Evolutionary conservation across 2,329 filamentous ascomycete genomes (phyloP).

Genomic region (Parascedosporium putredinis): DNA sequence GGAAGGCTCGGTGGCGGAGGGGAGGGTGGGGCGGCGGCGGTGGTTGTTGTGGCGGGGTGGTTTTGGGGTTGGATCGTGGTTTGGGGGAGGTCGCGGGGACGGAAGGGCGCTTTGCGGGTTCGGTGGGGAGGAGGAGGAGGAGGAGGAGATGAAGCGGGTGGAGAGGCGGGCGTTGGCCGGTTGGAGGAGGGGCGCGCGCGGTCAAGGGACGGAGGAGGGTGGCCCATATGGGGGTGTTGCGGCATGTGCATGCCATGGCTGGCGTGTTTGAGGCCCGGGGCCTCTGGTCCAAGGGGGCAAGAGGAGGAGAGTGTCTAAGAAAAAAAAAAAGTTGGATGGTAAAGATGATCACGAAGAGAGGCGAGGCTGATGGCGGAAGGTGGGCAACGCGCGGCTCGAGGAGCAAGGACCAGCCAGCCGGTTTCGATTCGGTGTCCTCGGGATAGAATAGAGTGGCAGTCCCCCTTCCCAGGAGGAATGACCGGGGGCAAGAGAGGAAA

Average conservation of each 20-base stretch:
- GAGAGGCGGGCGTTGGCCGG: neutral
- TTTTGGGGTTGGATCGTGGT: neutral
- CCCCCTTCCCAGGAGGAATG: no score
- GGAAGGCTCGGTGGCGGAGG: neutral
- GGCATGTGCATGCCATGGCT: conserved; percentile 6
- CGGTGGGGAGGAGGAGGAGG: neutral
- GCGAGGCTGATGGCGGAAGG: no score
- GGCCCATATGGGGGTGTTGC: neutral
- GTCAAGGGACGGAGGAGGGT: neutral
- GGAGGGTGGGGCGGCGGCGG: neutral
- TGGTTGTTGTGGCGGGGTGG: neutral
- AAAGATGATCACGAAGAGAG: no score
- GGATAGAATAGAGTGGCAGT: no score
- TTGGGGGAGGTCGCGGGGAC: neutral
- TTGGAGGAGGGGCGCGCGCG: neutral
- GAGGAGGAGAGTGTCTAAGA: neutral
- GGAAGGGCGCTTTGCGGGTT: neutral
- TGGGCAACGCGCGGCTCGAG: no score
- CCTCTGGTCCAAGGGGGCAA: no score
- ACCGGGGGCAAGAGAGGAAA: no score
- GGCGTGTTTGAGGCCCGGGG: neutral
- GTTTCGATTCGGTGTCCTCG: no score
- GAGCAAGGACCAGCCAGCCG: no score
- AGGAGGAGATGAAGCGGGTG: neutral
- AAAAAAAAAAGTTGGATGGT: neutral